Percentiles rank a stretch among this genome's conserved stretches.
Evolutionary conservation across 2,329 filamentous ascomycete species (phyloP).

Genomic region (Cordyceps farinosa): DNA sequence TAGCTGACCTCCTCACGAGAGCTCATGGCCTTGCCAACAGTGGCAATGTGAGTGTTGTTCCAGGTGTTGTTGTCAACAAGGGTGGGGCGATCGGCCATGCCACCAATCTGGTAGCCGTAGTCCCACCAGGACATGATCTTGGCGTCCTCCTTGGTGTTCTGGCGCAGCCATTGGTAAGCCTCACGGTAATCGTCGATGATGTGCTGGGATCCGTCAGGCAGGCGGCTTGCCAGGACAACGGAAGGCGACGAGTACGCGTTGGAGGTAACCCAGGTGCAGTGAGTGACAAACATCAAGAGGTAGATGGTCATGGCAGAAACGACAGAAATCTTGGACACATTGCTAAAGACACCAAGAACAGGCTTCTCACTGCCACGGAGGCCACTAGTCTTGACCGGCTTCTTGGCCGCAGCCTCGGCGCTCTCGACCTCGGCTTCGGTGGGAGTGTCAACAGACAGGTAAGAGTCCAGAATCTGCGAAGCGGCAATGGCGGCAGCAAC

Average conservation of each 20-base stretch:
- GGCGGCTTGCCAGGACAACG: slow-evolving; percentile 85
- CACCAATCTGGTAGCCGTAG: slow-evolving; percentile 98
- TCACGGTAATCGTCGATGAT: slow-evolving; percentile 99
- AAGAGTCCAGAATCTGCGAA: slow-evolving; percentile 85
- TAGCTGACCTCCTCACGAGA: slow-evolving; percentile 97
- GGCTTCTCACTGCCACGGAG: slow-evolving; percentile 71
- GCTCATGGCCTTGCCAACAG: slow-evolving; percentile 98
- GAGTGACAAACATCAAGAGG: slow-evolving; percentile 87
- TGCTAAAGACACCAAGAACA: slow-evolving; percentile 77
- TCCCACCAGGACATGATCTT: slow-evolving; percentile 99
- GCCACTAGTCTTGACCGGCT: slow-evolving; percentile 47
- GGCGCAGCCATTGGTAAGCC: slow-evolving; percentile 98
- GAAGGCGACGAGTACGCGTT: slow-evolving; percentile 98
- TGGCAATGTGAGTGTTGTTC: slow-evolving; percentile 99
- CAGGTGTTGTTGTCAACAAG: slow-evolving; percentile 99
- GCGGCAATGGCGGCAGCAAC: slow-evolving; percentile 86
- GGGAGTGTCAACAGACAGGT: slow-evolving; percentile 66
- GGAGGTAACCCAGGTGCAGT: slow-evolving; percentile 99
- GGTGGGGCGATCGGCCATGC: slow-evolving; percentile 96
- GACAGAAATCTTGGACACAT: slow-evolving; percentile 74
- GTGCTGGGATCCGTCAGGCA: slow-evolving; percentile 93
- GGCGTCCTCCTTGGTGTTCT: slow-evolving; percentile 91
- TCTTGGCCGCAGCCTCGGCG: slow-evolving; percentile 54
- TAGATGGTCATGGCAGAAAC: slow-evolving; percentile 71
- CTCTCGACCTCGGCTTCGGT: slow-evolving; percentile 47